Conservation (phyloP, 139 green algal genomes). For the Mychonastes homosphaera region DNA sequence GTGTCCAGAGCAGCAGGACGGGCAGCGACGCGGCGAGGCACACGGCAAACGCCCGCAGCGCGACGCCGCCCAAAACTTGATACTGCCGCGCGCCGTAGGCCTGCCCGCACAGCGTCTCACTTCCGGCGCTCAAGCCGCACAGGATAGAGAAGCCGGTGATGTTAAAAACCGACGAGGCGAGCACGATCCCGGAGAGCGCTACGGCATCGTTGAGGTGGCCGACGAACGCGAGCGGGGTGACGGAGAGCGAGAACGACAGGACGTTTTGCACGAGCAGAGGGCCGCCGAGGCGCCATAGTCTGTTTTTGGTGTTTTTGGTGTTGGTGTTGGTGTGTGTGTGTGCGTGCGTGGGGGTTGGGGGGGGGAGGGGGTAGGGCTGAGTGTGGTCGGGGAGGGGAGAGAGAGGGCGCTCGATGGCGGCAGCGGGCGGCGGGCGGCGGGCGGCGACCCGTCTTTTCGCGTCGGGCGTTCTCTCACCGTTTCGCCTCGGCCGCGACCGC, state of each 20-base stretch:
- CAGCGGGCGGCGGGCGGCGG: no score
- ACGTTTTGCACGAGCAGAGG: conserved; percentile 31
- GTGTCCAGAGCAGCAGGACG: conserved; percentile 50
- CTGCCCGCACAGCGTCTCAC: conserved; percentile 67
- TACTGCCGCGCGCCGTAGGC: conserved; percentile 58
- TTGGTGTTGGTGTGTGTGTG: no score
- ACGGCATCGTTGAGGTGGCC: conserved; percentile 26
- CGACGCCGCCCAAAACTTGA: conserved; percentile 35
- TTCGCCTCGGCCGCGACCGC: no score
- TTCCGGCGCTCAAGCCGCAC: conserved; percentile 34
- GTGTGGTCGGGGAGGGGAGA: no score
- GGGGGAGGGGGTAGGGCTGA: no score
- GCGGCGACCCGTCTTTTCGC: no score
- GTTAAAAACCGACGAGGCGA: conserved; percentile 53
- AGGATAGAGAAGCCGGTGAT: conserved; percentile 50
- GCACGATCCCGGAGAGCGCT: conserved; percentile 26
- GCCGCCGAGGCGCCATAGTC: conserved; percentile 16
- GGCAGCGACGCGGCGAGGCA: conserved; percentile 23
- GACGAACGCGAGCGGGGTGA: conserved; percentile 27
- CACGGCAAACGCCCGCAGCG: conserved; percentile 55
- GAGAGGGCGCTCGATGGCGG: no score
- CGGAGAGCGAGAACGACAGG: conserved; percentile 15
- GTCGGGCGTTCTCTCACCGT: no score
- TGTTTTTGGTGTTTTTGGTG: no score
- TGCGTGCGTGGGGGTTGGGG: no score